Percentiles rank a stretch among this genome's conserved stretches.
These are phyloP conservation scores for Solanum bulbocastanum DNA, from an alignment of 257 asterid species.

Conservation along the genomic window DNA sequence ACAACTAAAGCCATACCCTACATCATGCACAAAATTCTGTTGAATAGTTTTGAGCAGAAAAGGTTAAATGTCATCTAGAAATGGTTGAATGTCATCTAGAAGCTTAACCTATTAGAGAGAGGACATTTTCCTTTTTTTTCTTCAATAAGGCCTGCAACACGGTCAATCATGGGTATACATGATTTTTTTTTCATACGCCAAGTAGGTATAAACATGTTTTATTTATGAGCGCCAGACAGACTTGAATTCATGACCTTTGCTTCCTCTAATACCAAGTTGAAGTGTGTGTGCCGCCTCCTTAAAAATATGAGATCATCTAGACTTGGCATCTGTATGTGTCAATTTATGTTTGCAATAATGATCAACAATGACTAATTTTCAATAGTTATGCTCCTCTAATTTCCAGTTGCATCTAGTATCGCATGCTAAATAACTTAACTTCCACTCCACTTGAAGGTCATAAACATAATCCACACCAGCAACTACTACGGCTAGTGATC, in stretches of 20 bases:
- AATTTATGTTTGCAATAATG: not conserved
- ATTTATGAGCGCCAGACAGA: not conserved
- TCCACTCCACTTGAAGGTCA: not conserved
- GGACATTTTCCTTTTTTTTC: not conserved
- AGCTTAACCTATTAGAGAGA: not conserved
- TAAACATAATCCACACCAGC: not conserved
- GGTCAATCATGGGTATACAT: not conserved
- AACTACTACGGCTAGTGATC: not conserved
- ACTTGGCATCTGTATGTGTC: not conserved
- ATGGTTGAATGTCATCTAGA: not conserved
- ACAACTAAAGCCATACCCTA: not conserved
- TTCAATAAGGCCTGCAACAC: not conserved
- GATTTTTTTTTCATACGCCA: not conserved
- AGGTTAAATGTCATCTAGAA: not conserved
- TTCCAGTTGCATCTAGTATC: not conserved
- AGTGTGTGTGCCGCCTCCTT: not conserved
- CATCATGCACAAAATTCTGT: not conserved
- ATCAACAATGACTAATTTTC: not conserved
- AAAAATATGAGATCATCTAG: not conserved
- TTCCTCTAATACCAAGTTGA: not conserved
- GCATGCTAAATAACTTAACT: not conserved
- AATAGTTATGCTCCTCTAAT: not conserved
- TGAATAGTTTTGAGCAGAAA: not conserved
- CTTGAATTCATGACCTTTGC: not conserved
- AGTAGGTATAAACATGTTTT: not conserved